These are phyloP conservation scores for Murraya paniculata DNA, from an alignment of 345 rosid species.

Conservation along the genomic window DNA sequence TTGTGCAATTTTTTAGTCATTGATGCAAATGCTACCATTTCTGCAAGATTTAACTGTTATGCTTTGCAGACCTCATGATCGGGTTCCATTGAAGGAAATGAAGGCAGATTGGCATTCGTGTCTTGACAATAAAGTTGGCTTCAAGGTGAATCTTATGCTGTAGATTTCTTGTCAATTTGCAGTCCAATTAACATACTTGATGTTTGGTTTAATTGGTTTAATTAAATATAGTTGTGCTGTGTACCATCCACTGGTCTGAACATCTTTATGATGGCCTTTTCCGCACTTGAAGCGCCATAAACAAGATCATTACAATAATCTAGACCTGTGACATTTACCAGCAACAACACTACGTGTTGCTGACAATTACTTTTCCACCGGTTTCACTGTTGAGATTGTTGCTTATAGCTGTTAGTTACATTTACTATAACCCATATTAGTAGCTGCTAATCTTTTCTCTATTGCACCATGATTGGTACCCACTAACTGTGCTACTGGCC, in stretches of 20 bases:
- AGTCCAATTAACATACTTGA: neutral
- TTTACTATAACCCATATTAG: neutral
- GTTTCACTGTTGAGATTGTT: neutral
- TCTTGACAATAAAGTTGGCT: slow-evolving; percentile 84
- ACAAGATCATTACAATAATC: neutral
- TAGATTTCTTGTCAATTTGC: slow-evolving; percentile 3
- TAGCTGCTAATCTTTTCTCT: neutral
- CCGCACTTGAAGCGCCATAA: neutral
- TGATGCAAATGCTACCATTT: slow-evolving; percentile 4
- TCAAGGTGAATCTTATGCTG: slow-evolving; percentile 54
- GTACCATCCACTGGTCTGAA: neutral
- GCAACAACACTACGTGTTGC: neutral
- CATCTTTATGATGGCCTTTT: neutral
- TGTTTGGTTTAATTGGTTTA: neutral
- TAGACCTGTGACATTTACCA: neutral
- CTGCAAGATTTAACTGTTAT: slow-evolving; percentile 5
- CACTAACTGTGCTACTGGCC: neutral
- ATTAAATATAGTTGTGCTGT: neutral
- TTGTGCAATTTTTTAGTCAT: neutral
- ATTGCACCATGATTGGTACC: neutral
- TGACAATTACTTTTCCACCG: neutral
- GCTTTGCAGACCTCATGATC: slow-evolving; percentile 86
- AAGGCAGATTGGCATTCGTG: slow-evolving; percentile 99
- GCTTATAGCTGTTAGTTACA: neutral
- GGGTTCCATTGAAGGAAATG: slow-evolving; percentile 90